Evolutionary conservation across 768 basidiomycete genomes (phyloP).

Genomic region (Serendipita sp.): DNA sequence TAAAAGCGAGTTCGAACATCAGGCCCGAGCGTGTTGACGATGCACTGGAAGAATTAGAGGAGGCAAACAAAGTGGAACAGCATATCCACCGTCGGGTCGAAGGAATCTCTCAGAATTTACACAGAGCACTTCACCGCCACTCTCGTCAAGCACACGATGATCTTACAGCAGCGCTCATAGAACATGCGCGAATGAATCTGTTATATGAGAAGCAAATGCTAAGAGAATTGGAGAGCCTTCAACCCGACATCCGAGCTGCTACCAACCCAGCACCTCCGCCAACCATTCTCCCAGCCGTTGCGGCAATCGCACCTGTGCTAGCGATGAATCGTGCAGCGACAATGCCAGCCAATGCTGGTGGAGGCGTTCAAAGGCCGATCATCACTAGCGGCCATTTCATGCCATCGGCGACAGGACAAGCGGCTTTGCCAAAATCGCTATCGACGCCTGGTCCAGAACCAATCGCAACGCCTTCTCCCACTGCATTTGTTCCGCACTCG

Average conservation of each 20-base stretch:
- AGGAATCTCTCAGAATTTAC: conserved; percentile 88
- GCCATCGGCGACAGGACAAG: not conserved
- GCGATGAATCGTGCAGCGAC: not conserved
- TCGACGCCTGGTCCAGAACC: not conserved
- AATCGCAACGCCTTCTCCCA: not conserved
- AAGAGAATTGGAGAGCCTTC: conserved; percentile 73
- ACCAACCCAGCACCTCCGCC: conserved; percentile 33
- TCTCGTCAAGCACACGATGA: conserved; percentile 82
- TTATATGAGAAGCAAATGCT: conserved; percentile 84
- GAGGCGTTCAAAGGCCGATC: not conserved
- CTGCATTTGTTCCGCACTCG: not conserved
- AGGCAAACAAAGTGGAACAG: conserved; percentile 85
- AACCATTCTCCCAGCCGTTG: conserved; percentile 21
- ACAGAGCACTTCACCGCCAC: conserved; percentile 71
- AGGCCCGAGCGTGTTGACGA: conserved; percentile 77
- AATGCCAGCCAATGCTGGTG: not conserved
- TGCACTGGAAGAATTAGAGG: conserved; percentile 82
- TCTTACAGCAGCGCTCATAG: conserved; percentile 74
- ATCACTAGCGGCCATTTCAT: conserved; percentile 6
- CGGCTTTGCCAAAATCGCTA: not conserved
- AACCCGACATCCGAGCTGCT: conserved; percentile 56
- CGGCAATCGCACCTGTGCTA: conserved; percentile 26
- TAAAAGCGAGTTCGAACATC: conserved; percentile 77
- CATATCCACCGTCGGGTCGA: conserved; percentile 70
- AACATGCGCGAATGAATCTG: conserved; percentile 82